These are phyloP conservation scores for Polyrhizophydium stewartii DNA, from an alignment of 371 early-diverging fungal species.

Conservation along the genomic window DNA sequence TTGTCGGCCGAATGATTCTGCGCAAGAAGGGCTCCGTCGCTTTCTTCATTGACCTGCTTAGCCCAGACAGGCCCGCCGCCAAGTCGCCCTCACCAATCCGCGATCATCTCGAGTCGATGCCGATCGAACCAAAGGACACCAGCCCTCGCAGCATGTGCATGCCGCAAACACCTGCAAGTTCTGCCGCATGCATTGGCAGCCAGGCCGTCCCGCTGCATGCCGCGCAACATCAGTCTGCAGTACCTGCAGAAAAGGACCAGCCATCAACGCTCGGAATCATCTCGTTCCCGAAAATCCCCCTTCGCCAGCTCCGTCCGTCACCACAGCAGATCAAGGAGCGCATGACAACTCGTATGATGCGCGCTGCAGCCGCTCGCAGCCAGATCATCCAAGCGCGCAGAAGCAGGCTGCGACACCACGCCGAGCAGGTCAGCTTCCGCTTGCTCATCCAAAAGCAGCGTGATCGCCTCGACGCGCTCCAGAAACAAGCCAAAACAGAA, in stretches of 20 bases:
- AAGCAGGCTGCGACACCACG: constrained; percentile 12
- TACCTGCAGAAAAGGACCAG: no score
- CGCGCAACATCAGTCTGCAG: no score
- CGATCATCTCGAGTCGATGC: neutral
- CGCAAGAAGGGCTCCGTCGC: constrained; percentile 8
- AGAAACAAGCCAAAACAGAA: constrained; percentile 23
- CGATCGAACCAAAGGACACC: neutral
- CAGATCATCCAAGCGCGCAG: constrained; percentile 21
- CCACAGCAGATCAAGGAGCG: constrained; percentile 7
- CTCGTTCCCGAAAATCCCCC: neutral
- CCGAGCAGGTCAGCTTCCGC: constrained; percentile 17
- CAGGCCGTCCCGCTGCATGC: neutral
- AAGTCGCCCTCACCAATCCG: neutral
- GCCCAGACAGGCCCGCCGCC: neutral
- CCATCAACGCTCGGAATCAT: neutral
- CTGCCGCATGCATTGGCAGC: no score
- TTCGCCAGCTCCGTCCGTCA: neutral
- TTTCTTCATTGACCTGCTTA: constrained; percentile 4
- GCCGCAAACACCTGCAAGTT: neutral
- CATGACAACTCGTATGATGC: constrained; percentile 7
- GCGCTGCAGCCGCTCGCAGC: constrained; percentile 13
- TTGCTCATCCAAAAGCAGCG: constrained; percentile 29
- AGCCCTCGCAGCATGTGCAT: constrained; percentile 3
- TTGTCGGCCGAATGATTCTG: neutral
- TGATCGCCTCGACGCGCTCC: constrained; percentile 23